phyloP scores from a whole-genome alignment of 2,329 filamentous ascomycete genomes.

The Coniochaeta hoffmannii region DNA sequence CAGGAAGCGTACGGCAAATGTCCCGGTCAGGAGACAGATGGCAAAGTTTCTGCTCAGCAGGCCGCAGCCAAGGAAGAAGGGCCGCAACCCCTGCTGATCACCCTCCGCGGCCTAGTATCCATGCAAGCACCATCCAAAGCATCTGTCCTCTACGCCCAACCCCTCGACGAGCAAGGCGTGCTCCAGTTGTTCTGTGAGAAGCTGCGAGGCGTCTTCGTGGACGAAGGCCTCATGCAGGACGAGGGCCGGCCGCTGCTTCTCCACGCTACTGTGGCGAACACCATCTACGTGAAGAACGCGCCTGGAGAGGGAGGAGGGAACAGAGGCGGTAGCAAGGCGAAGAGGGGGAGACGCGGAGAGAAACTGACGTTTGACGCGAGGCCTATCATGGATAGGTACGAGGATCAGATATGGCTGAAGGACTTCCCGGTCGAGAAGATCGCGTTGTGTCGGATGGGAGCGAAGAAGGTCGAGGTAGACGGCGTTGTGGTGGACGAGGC shows the following conservation, averaged over 20 bases:
- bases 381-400: conserved; percentile 50
- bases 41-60: neutral
- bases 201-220: conserved; percentile 46
- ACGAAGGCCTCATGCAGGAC: conserved; percentile 46
- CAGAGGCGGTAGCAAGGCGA: conserved; percentile 14
- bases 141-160: conserved; percentile 59
- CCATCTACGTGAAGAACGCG: conserved; percentile 58
- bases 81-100: conserved; percentile 29
- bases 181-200: conserved; percentile 50
- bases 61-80: neutral
- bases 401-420: conserved; percentile 63
- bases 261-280: conserved; percentile 83
- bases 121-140: conserved; percentile 54
- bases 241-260: conserved; percentile 61
- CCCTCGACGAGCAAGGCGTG: conserved; percentile 41
- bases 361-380: conserved; percentile 46
- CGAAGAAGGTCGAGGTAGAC: conserved; percentile 53
- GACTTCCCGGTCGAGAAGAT: conserved; percentile 61
- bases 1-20: too few species aligned
- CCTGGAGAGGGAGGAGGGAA: conserved; percentile 13
- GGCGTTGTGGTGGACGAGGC: conserved; percentile 42
- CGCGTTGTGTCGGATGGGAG: conserved; percentile 83
- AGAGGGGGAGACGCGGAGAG: conserved; percentile 20
- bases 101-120: conserved; percentile 46
- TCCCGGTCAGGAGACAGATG: too few species aligned